phyloP scores from a whole-genome alignment of 208 protist species.

The Acanthamoeba sp. region DNA sequence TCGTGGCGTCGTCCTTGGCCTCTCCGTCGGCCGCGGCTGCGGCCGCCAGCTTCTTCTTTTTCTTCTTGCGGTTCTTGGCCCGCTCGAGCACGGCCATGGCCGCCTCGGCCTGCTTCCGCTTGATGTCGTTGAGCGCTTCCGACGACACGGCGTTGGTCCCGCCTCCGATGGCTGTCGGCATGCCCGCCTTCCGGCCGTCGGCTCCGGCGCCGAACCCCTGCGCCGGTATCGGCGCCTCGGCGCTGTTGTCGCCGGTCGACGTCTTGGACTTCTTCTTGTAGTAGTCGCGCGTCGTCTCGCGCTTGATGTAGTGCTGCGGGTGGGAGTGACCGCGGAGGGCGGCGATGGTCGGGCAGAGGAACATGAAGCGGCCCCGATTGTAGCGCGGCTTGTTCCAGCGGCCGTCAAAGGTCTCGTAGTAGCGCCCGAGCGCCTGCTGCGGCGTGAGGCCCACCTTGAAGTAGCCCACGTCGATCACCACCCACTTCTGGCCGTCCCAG shows the following conservation, averaged over 20 bases:
- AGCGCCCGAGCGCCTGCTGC: constrained; percentile 58
- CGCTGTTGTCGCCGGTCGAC: neutral
- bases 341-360: constrained; percentile 31
- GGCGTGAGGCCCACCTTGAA: constrained; percentile 48
- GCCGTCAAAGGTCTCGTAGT: constrained; percentile 65
- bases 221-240: neutral
- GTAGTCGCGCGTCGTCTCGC: neutral
- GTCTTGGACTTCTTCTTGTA: constrained; percentile 49
- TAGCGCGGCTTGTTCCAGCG: constrained; percentile 65
- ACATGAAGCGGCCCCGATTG: constrained; percentile 38
- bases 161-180: neutral
- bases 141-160: neutral
- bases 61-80: constrained; percentile 47
- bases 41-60: constrained; percentile 1
- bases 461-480: constrained; percentile 70
- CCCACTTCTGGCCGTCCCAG: constrained; percentile 56
- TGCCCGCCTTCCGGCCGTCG: neutral
- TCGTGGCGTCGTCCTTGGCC: neutral
- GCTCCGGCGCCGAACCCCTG: neutral
- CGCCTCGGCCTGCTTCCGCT: constrained; percentile 34
- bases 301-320: constrained; percentile 38
- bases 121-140: constrained; percentile 23
- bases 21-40: neutral
- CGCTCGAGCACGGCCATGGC: constrained; percentile 40
- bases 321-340: constrained; percentile 22